phyloP scores from a whole-genome alignment of 2,329 filamentous ascomycete species.

The Neophaeococcomyces mojaviensis region DNA sequence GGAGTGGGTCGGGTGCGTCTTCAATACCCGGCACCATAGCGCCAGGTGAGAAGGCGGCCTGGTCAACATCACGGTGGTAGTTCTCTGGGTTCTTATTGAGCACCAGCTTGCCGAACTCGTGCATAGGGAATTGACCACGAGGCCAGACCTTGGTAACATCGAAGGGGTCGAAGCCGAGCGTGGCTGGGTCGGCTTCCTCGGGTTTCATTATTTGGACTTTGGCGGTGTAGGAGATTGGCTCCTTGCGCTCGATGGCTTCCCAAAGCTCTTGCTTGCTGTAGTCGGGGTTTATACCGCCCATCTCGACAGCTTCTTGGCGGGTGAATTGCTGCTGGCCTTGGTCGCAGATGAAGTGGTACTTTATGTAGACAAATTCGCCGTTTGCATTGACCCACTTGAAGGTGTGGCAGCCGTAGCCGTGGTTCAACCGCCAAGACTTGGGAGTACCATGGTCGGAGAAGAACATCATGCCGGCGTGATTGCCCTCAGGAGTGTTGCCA shows the following conservation, averaged over 20 bases:
- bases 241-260: constrained; percentile 37
- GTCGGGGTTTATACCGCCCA: constrained; percentile 44
- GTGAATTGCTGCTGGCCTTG: constrained; percentile 44
- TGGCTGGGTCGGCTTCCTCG: constrained; percentile 39
- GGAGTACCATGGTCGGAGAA: constrained; percentile 46
- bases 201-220: constrained; percentile 41
- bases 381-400: constrained; percentile 43
- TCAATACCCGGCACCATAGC: constrained; percentile 47
- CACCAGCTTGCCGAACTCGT: constrained; percentile 43
- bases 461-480: constrained; percentile 44
- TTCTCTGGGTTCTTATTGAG: constrained; percentile 50
- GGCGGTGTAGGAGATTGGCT: constrained; percentile 38
- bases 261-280: constrained; percentile 43
- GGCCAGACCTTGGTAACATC: constrained; percentile 51
- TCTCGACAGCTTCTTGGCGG: constrained; percentile 36
- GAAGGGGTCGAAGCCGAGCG: constrained; percentile 47
- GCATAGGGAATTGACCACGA: constrained; percentile 40
- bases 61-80: constrained; percentile 45
- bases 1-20: constrained; percentile 40
- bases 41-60: constrained; percentile 45
- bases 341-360: constrained; percentile 43
- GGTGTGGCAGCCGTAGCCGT: constrained; percentile 41
- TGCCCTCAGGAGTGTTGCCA: constrained; percentile 42
- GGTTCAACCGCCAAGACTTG: constrained; percentile 36
- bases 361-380: constrained; percentile 45